Base-by-base conservation (phyloP, 2,329 filamentous ascomycete genomes). In the Xylaria sp. region DNA sequence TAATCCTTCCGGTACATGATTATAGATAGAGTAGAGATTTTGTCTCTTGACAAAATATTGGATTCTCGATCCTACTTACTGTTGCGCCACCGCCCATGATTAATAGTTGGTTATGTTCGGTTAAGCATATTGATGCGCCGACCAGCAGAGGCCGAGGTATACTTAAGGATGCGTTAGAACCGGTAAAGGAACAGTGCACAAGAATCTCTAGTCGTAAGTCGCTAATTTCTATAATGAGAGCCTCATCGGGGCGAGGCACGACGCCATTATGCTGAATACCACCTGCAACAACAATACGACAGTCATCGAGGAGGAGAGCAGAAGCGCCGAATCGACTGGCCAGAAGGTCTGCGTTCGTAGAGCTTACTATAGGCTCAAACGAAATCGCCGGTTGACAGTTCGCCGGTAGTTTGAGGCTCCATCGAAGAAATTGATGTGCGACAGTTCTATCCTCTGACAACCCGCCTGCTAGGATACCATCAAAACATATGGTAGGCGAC, bases 11-110 rank as follows among this genome's bases (percentile, higher is more conserved):
- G 10, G 32, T 10, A 35, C 5, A 35, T 35, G 32, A 35, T 6
- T 21, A 1, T n/a, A 16, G 32, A 2, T 16, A 13, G 16, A 25
- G 23, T 32, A n/a, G 16, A 27, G 25, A 13, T n/a, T 37, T 21
- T 12, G 10, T 25, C 12, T 42, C 13, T 4, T 21, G 8, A 10
- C 5, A 1, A 8, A 21, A 23, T 18, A 37, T 23, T 25, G 1
- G 18, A 13, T 5, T 42, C 12, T 35, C 27, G 18, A 44, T 3
- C 44, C 21, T 16, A 65, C 69, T 65, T 65, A 71, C 69, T 0
- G 93, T 93, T 18, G 92, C 93, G 44, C 93, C 94, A 18, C 94
- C 94, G 1, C 93, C 93, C 57, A 92, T 79, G 8, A 97, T 81
- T 10, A 93, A 75, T 2, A 94, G 74, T 21, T 85, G 80, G 35